Base-by-base conservation (phyloP, 73 alveolate species). In the Tetrahymena malaccensis region DNA sequence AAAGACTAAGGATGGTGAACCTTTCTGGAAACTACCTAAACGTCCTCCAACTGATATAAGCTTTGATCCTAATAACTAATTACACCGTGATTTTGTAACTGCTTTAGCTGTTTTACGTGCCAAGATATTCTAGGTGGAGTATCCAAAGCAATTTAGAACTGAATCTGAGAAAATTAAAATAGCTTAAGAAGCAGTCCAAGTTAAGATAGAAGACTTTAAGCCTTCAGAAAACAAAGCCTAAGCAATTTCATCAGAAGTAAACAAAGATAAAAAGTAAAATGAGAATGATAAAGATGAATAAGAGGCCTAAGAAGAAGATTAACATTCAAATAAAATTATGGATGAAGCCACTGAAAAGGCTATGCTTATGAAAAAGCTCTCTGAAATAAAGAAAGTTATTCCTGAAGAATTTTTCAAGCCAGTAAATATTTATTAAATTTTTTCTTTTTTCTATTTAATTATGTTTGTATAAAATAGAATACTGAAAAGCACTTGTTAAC, bases 11-110 rank as follows among this genome's bases (percentile, higher is more conserved):
- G 98, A 97, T 43, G 99, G 99, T 34, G 94, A 98, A 94, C 98
- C 98, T 55, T 98, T 98, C 96, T 98, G 99, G 99, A 96, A 98
- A 56, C 93, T 98, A 22, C 99, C 99, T 4, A 98, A 98, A 96
- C 96, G 99, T 93, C 99, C 99, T 34, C 99, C 99, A 4, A 93
- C 94, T 25, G 95, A 95, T 34, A 70, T 97, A 22, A 98, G 96
- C 34, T 98, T 96, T 96, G 96, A 98, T 85, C 83, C 95, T 17
- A 96, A 96, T 31, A 98, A 98, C 94, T 96, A 85, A 93, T 94
- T 96, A 83, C 97, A 97, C 85, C 85, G 95, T 9, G 97, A 96
- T 94, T 98, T 98, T 58, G 97, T 98, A 33, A 96, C 99, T 50
- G 98, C 99, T 35, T 83, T 96, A 93, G 98, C 99, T 27, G 97